Base-by-base conservation (phyloP, 1,139 yeast species). In the Saccharomycopsis hybrid region DNA sequence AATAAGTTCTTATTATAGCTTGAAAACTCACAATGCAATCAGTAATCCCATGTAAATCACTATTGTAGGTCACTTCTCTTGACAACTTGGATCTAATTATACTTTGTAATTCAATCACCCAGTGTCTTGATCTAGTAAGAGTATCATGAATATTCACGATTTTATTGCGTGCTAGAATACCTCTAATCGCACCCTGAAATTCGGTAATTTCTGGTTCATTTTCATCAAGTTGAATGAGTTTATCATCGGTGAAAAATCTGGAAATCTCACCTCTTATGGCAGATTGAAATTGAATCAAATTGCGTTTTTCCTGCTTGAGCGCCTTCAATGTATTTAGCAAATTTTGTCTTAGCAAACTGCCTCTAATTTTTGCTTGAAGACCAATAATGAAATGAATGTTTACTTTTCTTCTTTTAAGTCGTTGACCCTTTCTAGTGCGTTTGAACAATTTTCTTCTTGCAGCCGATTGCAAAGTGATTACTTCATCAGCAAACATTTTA, bases 401-500 rank as follows among this genome's bases (percentile, higher is more conserved):
- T 41, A 18, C 24, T 33, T 25, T 47, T 42, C 11, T 30, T 41
- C 46, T 44, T 44, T n/a, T 45, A 29, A 36, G 28, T 28, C n/a
- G 18, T 38, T 8, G 36, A 7, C 24, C 37, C 42, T 33, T 41
- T 28, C 5, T 33, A 28, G 30, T 27, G 9, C 27, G 41, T 27
- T 30, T 28, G 31, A 50, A 37, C 5, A 48, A 32, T 8, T 31
- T 46, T 35, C 69, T 67, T 57, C 74, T 62, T 3, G 62, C 57
- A 1, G 67, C 40, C 0, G 69, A 56, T 55, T 70, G 74, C 24
- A 70, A 56, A 25, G 55, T 65, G 4, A 78, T 66, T 35, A 80
- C 64, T 53, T 75, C 78, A 25, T 73, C 76, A 3, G 70, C 68
- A 56, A 74, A 77, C 2, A 82, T 78, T 56, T 75, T 76, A 38